Percentiles rank a stretch among this genome's conserved stretches.
Evolutionary conservation across 2,329 filamentous ascomycete species (phyloP).

Genomic region (Ambrosiella beaveri): DNA sequence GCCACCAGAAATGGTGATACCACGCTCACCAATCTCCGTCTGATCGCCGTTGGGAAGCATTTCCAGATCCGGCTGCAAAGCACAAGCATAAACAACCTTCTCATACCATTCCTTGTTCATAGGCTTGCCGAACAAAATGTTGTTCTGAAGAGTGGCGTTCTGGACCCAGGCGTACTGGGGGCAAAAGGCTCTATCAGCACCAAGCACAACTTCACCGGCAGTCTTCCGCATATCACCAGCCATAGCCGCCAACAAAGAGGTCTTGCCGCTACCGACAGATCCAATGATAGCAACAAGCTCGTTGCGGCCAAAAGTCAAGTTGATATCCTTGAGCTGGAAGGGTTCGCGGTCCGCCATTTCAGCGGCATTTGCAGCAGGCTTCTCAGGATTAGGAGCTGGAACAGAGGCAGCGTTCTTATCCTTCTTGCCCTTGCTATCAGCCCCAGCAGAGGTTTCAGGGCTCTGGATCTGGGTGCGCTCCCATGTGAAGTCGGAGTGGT

Average conservation of each 20-base stretch:
- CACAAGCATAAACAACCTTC: slow-evolving; percentile 72
- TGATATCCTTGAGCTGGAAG: slow-evolving; percentile 54
- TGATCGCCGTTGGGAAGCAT: slow-evolving; percentile 80
- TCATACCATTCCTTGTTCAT: slow-evolving; percentile 65
- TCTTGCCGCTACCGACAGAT: slow-evolving; percentile 80
- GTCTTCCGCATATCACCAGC: slow-evolving; percentile 90
- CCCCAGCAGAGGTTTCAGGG: slow-evolving; percentile 26
- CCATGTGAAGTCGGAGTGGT: slow-evolving; percentile 71
- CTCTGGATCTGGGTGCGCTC: slow-evolving; percentile 45
- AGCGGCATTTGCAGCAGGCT: slow-evolving; percentile 24
- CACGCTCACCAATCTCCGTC: slow-evolving; percentile 88
- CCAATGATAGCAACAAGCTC: slow-evolving; percentile 78
- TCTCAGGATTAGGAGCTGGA: slow-evolving; percentile 16
- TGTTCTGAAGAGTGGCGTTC: slow-evolving; percentile 70
- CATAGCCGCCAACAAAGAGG: slow-evolving; percentile 69
- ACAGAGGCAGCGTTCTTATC: slow-evolving; percentile 13
- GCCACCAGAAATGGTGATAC: slow-evolving; percentile 87
- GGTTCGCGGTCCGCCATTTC: slow-evolving; percentile 47
- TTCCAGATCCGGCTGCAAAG: slow-evolving; percentile 67
- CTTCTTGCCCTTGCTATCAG: slow-evolving; percentile 21
- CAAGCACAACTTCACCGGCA: slow-evolving; percentile 52
- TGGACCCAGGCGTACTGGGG: slow-evolving; percentile 98
- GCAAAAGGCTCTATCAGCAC: slow-evolving; percentile 73
- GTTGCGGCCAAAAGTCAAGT: slow-evolving; percentile 51
- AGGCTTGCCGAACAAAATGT: slow-evolving; percentile 77